Evolutionary conservation across 2,329 filamentous ascomycete genomes (phyloP).

Genomic region (Pseudocercospora macadamiae): DNA sequence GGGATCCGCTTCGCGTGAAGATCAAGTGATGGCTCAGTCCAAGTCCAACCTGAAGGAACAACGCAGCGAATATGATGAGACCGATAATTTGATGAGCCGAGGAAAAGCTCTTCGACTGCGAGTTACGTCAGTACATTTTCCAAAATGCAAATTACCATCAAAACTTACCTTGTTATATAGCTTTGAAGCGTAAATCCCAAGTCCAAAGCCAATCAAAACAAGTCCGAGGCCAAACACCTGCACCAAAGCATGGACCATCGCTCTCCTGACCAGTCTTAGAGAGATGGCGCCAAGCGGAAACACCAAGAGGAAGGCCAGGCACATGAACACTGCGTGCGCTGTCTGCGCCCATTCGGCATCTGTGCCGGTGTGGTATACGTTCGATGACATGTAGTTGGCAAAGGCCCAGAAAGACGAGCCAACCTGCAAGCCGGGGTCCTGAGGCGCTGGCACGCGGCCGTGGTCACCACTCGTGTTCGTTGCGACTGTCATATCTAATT

Average conservation of each 20-base stretch:
- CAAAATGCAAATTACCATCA: neutral
- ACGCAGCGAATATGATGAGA: conserved; percentile 42
- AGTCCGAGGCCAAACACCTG: conserved; percentile 44
- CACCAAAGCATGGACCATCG: conserved; percentile 47
- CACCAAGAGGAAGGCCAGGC: conserved; percentile 40
- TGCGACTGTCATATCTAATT: conserved; percentile 45
- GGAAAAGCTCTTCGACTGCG: conserved; percentile 46
- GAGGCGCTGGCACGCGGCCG: conserved; percentile 42
- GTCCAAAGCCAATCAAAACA: conserved; percentile 42
- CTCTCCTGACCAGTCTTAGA: conserved; percentile 44
- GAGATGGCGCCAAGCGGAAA: conserved; percentile 42
- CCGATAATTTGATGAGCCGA: conserved; percentile 54
- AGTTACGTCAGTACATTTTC: conserved; percentile 8
- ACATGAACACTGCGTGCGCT: conserved; percentile 40
- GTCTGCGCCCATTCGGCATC: conserved; percentile 24
- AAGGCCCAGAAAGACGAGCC: conserved; percentile 30
- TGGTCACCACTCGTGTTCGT: conserved; percentile 34
- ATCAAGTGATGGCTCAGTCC: conserved; percentile 45
- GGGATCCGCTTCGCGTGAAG: conserved; percentile 38
- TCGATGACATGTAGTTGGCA: conserved; percentile 32
- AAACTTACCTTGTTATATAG: conserved; percentile 45
- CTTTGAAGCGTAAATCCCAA: conserved; percentile 47
- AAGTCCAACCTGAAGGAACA: conserved; percentile 43
- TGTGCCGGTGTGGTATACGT: conserved; percentile 29
- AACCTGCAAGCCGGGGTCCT: conserved; percentile 27